Conservation (phyloP, 805 yeast genomes). For the Candida ficus region DNA sequence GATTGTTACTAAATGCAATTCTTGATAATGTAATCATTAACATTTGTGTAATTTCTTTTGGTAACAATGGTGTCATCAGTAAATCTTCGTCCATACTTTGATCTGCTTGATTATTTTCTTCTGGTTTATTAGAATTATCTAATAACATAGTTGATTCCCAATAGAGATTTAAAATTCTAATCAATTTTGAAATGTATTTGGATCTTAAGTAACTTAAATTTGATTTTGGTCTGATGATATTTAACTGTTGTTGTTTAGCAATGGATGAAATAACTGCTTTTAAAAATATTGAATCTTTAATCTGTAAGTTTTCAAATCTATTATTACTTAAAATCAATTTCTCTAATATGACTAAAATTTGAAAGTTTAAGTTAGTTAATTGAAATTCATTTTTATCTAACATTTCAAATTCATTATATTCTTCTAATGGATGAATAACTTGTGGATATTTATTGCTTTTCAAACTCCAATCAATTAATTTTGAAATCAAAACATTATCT, state of each 20-base stretch:
- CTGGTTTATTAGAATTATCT: neutral
- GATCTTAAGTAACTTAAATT: slow-evolving; percentile 21
- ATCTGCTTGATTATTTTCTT: neutral
- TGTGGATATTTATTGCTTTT: slow-evolving; percentile 9
- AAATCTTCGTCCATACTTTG: slow-evolving; percentile 4
- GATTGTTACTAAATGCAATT: slow-evolving; percentile 44
- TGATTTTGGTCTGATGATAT: slow-evolving; percentile 23
- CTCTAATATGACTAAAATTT: slow-evolving; percentile 47
- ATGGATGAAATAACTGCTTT: slow-evolving; percentile 15
- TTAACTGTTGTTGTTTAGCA: slow-evolving; percentile 29
- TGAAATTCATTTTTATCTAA: slow-evolving; percentile 39
- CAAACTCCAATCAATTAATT: slow-evolving; percentile 31
- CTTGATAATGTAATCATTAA: slow-evolving; percentile 47
- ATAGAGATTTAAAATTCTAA: slow-evolving; percentile 18
- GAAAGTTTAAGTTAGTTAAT: slow-evolving; percentile 36
- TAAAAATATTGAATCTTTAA: slow-evolving; percentile 22
- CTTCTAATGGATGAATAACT: slow-evolving; percentile 13
- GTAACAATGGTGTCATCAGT: slow-evolving; percentile 15
- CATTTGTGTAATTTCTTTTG: slow-evolving; percentile 35
- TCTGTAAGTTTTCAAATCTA: slow-evolving; percentile 18
- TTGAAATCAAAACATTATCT: slow-evolving; percentile 26
- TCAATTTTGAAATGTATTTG: slow-evolving; percentile 16
- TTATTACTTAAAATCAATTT: slow-evolving; percentile 24
- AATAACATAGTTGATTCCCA: slow-evolving; percentile 19
- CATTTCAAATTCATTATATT: slow-evolving; percentile 13